Conservation (phyloP, 768 basidiomycete genomes). For the Paxillus rubicundulus region DNA sequence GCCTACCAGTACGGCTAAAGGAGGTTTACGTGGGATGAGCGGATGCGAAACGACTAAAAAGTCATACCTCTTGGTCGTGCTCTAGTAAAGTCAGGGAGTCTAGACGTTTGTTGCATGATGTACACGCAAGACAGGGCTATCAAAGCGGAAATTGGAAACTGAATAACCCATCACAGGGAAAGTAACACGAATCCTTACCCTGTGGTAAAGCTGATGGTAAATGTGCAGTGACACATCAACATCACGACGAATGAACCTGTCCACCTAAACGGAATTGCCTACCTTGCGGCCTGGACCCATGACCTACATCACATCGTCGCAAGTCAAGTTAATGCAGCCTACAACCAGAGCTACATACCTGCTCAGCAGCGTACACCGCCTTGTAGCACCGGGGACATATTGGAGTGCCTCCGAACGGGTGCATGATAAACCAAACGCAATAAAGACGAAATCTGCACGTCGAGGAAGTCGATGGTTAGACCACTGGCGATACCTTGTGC, state of each 20-base stretch:
- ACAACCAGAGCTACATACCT: conserved; percentile 44
- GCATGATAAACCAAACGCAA: conserved; percentile 42
- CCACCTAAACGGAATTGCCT: conserved; percentile 21
- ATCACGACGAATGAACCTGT: conserved; percentile 1
- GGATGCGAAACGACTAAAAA: neutral
- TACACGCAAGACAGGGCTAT: conserved; percentile 80
- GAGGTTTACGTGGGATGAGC: conserved; percentile 1
- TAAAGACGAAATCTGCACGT: conserved; percentile 1
- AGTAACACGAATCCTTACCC: conserved; percentile 40
- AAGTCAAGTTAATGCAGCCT: neutral
- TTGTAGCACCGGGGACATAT: conserved; percentile 73
- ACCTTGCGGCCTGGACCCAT: conserved; percentile 91
- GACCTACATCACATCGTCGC: conserved; percentile 42
- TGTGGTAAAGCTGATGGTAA: conserved; percentile 67
- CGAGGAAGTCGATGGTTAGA: conserved; percentile 4
- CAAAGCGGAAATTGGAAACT: neutral
- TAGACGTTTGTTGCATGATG: conserved; percentile 70
- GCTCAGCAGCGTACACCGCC: conserved; percentile 85
- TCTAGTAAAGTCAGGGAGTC: conserved; percentile 77
- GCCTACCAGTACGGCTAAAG: conserved; percentile 46
- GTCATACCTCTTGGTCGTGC: conserved; percentile 73
- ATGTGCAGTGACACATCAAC: conserved; percentile 1
- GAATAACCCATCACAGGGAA: conserved; percentile 1
- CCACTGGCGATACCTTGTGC: neutral
- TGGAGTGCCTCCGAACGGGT: conserved; percentile 69